A percentile compares a stretch with the other conserved stretches of the same genome.
Evolutionary conservation across 805 yeast species (phyloP).

Genomic region (Kazachstania psychrophila): DNA sequence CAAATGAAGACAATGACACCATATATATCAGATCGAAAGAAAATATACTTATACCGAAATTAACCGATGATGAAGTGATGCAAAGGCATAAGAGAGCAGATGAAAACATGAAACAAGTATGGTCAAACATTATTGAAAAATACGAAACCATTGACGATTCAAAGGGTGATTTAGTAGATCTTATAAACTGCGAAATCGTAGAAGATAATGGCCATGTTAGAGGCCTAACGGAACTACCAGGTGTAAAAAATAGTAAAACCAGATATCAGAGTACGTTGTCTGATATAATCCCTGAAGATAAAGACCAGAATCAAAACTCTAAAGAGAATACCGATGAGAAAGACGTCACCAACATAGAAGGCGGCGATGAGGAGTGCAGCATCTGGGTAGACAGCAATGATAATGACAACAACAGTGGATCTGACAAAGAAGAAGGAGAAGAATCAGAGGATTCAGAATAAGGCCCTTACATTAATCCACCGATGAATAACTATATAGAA

Average conservation of each 20-base stretch:
- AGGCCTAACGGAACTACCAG: slow-evolving; percentile 29
- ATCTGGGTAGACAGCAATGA: neutral
- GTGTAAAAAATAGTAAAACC: slow-evolving; percentile 12
- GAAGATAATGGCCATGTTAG: slow-evolving; percentile 63
- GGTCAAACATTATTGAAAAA: slow-evolving; percentile 47
- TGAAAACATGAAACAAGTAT: slow-evolving; percentile 30
- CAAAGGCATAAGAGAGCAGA: slow-evolving; percentile 29
- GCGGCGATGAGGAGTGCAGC: slow-evolving; percentile 3
- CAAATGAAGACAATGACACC: slow-evolving; percentile 7
- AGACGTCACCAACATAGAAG: slow-evolving; percentile 6
- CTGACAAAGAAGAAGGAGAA: neutral
- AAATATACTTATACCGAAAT: slow-evolving; percentile 23
- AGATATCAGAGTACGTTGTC: slow-evolving; percentile 19
- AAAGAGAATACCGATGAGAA: slow-evolving; percentile 1
- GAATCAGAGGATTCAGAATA: neutral
- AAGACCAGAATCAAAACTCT: too few species aligned
- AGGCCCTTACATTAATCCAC: too few species aligned
- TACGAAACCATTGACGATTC: slow-evolving; percentile 44
- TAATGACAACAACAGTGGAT: neutral
- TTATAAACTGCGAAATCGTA: slow-evolving; percentile 52
- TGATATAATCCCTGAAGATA: slow-evolving; percentile 13
- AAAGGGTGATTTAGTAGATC: slow-evolving; percentile 52
- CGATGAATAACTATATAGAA: too few species aligned
- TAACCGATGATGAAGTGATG: slow-evolving; percentile 29
- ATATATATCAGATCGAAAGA: slow-evolving; percentile 28